Evolutionary conservation across 805 yeast species (phyloP).

Genomic region (Phaffomyces antillensis): DNA sequence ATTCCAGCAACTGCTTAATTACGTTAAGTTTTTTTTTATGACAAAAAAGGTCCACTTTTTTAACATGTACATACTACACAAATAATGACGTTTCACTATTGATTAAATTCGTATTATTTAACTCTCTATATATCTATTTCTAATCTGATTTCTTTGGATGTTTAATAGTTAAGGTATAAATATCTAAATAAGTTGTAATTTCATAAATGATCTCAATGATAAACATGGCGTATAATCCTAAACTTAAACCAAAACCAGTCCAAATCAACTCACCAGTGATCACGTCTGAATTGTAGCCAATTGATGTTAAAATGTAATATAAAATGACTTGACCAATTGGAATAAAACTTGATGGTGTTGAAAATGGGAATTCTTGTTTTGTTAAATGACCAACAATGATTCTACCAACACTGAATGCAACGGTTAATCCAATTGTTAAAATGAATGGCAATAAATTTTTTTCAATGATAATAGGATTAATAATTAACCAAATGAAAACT

Average conservation of each 20-base stretch:
- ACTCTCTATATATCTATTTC: neutral
- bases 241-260: conserved; percentile 60
- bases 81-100: neutral
- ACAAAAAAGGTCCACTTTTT: too few relatives aligned
- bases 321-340: conserved; percentile 44
- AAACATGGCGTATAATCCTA: conserved; percentile 63
- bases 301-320: conserved; percentile 17
- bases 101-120: neutral
- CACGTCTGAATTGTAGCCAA: conserved; percentile 29
- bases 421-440: conserved; percentile 62
- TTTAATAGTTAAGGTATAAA: conserved; percentile 78
- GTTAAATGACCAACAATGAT: conserved; percentile 86
- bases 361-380: conserved; percentile 64
- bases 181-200: conserved; percentile 74
- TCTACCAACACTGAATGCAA: conserved; percentile 87
- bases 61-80: conserved; percentile 6
- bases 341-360: conserved; percentile 63
- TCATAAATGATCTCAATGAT: conserved; percentile 73
- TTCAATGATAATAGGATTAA: conserved; percentile 39
- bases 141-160: conserved; percentile 45
- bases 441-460: conserved; percentile 46
- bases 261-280: conserved; percentile 49
- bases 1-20: conserved; percentile 24
- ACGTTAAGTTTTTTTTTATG: neutral
- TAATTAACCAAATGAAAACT: conserved; percentile 33